Conservation (phyloP, 2,329 filamentous ascomycete species). For the Paraconiothyrium brasiliense region DNA sequence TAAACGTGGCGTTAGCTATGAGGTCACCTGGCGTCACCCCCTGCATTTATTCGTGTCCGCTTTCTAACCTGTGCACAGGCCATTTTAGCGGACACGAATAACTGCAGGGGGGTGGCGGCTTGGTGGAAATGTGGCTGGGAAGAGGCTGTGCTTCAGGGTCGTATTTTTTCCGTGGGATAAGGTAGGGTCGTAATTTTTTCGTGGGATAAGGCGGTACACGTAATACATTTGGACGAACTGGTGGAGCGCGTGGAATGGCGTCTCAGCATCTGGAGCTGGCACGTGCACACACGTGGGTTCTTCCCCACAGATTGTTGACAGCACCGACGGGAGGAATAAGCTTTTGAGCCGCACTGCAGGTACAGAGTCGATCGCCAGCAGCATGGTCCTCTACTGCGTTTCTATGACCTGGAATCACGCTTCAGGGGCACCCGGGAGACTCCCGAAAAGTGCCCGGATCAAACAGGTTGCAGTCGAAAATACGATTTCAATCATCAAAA, state of each 20-base stretch:
- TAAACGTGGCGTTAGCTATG: no score
- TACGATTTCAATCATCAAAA: conserved; percentile 13
- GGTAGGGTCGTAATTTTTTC: no score
- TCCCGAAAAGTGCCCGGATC: conserved; percentile 40
- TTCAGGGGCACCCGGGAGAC: conserved; percentile 28
- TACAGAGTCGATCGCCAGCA: conserved; percentile 38
- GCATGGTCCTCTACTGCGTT: conserved; percentile 26
- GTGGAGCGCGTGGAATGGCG: conserved; percentile 12
- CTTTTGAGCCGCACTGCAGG: conserved; percentile 50
- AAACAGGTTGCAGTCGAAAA: conserved; percentile 3
- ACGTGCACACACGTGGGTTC: conserved; percentile 23
- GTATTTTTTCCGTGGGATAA: no score
- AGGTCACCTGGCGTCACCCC: no score
- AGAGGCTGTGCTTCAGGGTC: no score
- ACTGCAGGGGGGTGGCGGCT: no score
- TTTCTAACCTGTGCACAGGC: no score
- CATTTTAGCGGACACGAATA: no score
- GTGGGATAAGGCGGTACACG: no score
- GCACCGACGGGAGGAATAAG: conserved; percentile 35
- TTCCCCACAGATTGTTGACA: conserved; percentile 42
- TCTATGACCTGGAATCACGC: conserved; percentile 24
- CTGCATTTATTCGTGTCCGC: no score
- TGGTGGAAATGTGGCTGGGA: no score
- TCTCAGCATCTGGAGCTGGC: conserved; percentile 12
- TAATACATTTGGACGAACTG: not conserved